Evolutionary conservation across 371 early-diverging fungal species (phyloP).

Genomic region (Mortierella sp.): DNA sequence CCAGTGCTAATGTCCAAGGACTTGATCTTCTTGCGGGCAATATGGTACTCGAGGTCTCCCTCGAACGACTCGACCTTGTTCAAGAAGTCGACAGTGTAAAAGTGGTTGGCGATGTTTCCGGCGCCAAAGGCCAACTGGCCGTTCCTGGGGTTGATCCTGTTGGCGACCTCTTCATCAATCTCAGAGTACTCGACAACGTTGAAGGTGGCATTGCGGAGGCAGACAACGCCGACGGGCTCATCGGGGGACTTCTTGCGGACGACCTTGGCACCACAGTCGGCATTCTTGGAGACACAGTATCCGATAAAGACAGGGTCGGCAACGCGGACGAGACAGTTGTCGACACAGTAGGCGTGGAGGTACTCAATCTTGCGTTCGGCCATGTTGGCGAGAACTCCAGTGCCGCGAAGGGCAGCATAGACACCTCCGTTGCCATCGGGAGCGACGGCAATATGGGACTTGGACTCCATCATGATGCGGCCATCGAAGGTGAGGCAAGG

Average conservation of each 20-base stretch:
- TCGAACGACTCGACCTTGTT: constrained; percentile 87
- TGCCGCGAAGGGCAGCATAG: constrained; percentile 84
- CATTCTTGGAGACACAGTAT: constrained; percentile 83
- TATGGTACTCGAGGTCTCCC: constrained; percentile 90
- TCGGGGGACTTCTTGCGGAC: constrained; percentile 88
- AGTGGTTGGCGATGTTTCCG: constrained; percentile 98
- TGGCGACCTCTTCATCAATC: constrained; percentile 83
- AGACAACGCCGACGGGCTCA: constrained; percentile 97
- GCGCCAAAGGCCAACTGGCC: constrained; percentile 87
- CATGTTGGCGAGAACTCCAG: constrained; percentile 85
- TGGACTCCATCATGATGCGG: constrained; percentile 90
- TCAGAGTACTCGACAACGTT: constrained; percentile 98
- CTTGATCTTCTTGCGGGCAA: constrained; percentile 98
- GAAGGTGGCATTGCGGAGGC: constrained; percentile 84
- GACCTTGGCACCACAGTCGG: constrained; percentile 95
- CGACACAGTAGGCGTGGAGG: constrained; percentile 95
- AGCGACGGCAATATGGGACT: constrained; percentile 81
- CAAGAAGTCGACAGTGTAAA: constrained; percentile 94
- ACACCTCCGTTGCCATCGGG: constrained; percentile 95
- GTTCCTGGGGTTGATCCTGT: constrained; percentile 70
- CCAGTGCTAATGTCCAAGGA: constrained; percentile 87
- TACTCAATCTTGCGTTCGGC: constrained; percentile 83
- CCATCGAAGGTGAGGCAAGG: constrained; percentile 55
- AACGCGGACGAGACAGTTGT: constrained; percentile 95
- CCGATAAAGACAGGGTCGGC: constrained; percentile 96